Percentiles rank a stretch among this genome's conserved stretches.
Conservation (phyloP, 306 rosid species). For the Citrullus mucosospermus region DNA sequence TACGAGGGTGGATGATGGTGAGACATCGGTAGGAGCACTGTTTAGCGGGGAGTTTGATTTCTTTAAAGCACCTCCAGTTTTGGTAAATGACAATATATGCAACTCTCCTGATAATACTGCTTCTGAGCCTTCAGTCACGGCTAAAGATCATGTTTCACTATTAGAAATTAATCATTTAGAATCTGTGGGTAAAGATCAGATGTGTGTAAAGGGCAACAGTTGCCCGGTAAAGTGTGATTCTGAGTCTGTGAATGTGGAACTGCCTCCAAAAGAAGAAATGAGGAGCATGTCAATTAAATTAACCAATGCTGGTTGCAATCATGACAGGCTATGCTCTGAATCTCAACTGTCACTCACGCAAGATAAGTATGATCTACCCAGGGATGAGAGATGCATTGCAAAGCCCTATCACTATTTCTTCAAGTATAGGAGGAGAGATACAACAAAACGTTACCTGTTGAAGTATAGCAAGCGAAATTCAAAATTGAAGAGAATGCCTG, state of each 20-base stretch:
- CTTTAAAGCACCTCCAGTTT: constrained; percentile 1
- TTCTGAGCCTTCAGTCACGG: constrained; percentile 6
- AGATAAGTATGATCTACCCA: constrained; percentile 5
- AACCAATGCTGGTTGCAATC: constrained; percentile 18
- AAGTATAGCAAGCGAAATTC: constrained; percentile 38
- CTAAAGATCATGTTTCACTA: not conserved
- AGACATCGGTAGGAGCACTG: constrained; percentile 1
- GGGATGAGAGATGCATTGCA: constrained; percentile 16
- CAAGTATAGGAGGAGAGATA: constrained; percentile 16
- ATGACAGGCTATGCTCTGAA: constrained; percentile 24
- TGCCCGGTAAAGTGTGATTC: constrained; percentile 14
- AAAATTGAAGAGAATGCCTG: not conserved
- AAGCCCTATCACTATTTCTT: constrained; percentile 20
- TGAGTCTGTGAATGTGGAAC: constrained; percentile 18
- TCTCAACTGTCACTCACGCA: constrained; percentile 16
- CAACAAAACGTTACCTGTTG: constrained; percentile 21
- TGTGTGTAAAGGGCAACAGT: constrained; percentile 6
- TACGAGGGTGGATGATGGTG: not conserved
- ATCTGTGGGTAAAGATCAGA: constrained; percentile 6
- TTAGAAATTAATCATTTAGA: constrained; percentile 3
- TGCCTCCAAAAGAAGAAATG: constrained; percentile 31
- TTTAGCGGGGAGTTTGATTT: constrained; percentile 11
- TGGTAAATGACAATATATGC: not conserved
- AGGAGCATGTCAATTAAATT: constrained; percentile 34
- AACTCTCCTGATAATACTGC: constrained; percentile 24